Percentiles rank a stretch among this genome's conserved stretches.
phyloP scores from a whole-genome alignment of 23 red algal genomes.

The Pyropia haitanensis region DNA sequence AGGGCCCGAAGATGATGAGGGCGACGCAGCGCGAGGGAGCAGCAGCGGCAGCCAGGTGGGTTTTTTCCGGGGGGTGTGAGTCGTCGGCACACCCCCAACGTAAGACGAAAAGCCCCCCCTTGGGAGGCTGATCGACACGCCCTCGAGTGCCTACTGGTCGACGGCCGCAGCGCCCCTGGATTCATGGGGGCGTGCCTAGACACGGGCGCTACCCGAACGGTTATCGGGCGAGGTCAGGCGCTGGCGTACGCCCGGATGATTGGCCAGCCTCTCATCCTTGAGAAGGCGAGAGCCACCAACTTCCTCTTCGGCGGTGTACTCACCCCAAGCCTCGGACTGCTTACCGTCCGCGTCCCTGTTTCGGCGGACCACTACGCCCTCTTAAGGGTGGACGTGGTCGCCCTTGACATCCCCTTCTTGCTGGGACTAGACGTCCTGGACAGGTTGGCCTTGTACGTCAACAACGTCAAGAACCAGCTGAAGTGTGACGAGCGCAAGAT shows the following conservation, averaged over 20 bases:
- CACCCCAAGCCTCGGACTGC: neutral
- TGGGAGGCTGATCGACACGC: too few species aligned
- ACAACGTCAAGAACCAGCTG: neutral
- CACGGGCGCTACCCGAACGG: conserved; percentile 5
- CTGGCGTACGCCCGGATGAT: neutral
- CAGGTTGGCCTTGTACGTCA: neutral
- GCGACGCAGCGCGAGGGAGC: too few species aligned
- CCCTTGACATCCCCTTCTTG: conserved; percentile 7
- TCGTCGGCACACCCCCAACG: too few species aligned
- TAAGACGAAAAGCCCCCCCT: too few species aligned
- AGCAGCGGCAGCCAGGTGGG: too few species aligned
- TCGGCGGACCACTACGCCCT: neutral
- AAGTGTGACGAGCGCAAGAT: neutral
- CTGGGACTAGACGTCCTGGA: conserved; percentile 17
- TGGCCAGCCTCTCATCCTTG: neutral
- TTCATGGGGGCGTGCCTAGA: conserved; percentile 14
- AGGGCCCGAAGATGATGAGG: too few species aligned
- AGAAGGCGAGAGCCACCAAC: neutral
- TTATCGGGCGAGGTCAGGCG: conserved; percentile 3
- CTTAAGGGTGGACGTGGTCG: conserved; percentile 3
- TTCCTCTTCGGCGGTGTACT: conserved; percentile 4
- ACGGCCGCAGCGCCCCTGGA: too few species aligned
- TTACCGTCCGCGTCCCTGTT: conserved; percentile 1
- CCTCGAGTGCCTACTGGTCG: too few species aligned
- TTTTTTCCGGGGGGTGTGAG: too few species aligned